Conservation (phyloP, 2,329 filamentous ascomycete species). For the Xylariales sp. region DNA sequence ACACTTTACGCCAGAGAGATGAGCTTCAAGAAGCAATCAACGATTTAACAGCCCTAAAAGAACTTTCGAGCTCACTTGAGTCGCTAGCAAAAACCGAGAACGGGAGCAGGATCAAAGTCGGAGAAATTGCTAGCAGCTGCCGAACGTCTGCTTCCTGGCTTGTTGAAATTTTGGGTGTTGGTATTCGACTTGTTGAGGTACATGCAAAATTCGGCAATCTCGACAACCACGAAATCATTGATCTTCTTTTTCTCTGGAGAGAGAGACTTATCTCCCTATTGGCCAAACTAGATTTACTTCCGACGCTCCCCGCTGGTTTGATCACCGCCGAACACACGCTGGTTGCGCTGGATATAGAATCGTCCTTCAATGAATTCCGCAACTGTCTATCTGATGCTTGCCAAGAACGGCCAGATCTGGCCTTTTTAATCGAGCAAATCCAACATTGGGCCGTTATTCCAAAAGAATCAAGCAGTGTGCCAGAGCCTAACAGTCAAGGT, state of each 20-base stretch:
- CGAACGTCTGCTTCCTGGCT: constrained; percentile 66
- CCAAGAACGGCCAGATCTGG: constrained; percentile 66
- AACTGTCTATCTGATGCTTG: constrained; percentile 57
- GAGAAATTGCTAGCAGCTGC: constrained; percentile 42
- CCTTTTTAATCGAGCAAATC: constrained; percentile 75
- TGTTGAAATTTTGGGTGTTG: constrained; percentile 73
- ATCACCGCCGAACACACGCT: constrained; percentile 53
- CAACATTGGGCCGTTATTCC: constrained; percentile 68
- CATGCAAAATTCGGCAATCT: constrained; percentile 73
- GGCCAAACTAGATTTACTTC: constrained; percentile 55
- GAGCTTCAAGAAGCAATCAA: constrained; percentile 57
- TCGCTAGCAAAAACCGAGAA: constrained; percentile 48
- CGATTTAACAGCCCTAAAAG: constrained; percentile 55
- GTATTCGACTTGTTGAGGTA: constrained; percentile 69
- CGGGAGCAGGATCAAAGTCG: constrained; percentile 39
- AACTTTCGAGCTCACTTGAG: constrained; percentile 52
- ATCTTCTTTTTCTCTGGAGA: constrained; percentile 63
- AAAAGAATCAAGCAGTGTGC: constrained; percentile 42
- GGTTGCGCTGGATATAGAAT: constrained; percentile 52
- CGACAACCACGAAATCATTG: constrained; percentile 58
- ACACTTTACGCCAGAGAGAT: constrained; percentile 70
- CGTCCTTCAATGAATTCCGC: constrained; percentile 54
- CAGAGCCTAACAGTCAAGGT: constrained; percentile 35
- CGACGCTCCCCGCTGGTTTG: constrained; percentile 64
- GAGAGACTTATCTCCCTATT: constrained; percentile 59